Evolutionary conservation across 2,329 filamentous ascomycete species (phyloP).

Genomic region (Cryphonectria parasitica): DNA sequence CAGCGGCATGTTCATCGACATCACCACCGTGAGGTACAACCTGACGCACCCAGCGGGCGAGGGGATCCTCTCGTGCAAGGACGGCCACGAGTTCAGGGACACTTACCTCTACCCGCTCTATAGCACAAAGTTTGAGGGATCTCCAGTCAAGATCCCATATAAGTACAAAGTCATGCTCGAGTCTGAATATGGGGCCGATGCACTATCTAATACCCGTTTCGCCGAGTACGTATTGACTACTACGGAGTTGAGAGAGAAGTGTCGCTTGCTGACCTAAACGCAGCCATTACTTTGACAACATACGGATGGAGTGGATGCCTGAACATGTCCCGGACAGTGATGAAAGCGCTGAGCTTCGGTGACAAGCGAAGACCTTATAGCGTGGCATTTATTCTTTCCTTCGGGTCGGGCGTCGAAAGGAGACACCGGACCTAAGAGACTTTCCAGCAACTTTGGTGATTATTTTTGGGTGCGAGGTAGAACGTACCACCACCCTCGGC

Average conservation of each 20-base stretch:
- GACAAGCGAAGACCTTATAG: neutral
- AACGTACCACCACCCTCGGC: neutral
- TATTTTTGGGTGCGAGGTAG: neutral
- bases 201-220: slow-evolving; percentile 55
- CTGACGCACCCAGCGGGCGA: slow-evolving; percentile 46
- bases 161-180: slow-evolving; percentile 61
- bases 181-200: slow-evolving; percentile 59
- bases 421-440: neutral
- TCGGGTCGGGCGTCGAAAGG: neutral
- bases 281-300: slow-evolving; percentile 48
- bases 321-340: slow-evolving; percentile 9
- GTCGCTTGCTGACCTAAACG: slow-evolving; percentile 27
- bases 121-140: slow-evolving; percentile 70
- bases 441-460: neutral
- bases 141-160: slow-evolving; percentile 68
- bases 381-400: too few relatives aligned
- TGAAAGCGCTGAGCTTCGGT: neutral
- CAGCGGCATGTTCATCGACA: slow-evolving; percentile 54
- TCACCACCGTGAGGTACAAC: slow-evolving; percentile 55
- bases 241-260: neutral
- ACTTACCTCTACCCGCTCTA: slow-evolving; percentile 69
- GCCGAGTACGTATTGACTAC: slow-evolving; percentile 49
- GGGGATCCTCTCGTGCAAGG: slow-evolving; percentile 55
- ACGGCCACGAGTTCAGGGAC: slow-evolving; percentile 55
- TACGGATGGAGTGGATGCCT: slow-evolving; percentile 41